Conservation (phyloP, 2,329 filamentous ascomycete genomes). For the Chaetomiaceae sp. region DNA sequence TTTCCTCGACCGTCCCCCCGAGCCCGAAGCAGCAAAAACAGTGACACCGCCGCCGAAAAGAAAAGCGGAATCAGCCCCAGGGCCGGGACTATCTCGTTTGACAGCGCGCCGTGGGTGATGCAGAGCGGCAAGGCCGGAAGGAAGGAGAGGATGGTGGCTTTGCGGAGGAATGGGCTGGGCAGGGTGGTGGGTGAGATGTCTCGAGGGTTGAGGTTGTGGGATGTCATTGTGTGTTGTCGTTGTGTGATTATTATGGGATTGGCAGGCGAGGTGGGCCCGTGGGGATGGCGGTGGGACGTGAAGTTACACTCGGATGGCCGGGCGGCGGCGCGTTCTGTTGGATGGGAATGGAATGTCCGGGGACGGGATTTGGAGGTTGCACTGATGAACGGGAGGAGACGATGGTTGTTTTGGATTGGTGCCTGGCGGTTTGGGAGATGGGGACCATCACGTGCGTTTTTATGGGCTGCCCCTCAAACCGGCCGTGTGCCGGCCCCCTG, state of each 20-base stretch:
- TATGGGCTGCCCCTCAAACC: not conserved
- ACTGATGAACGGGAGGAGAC: too few relatives aligned
- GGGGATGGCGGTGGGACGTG: too few relatives aligned
- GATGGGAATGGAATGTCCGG: too few relatives aligned
- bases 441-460: too few relatives aligned
- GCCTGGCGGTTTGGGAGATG: too few relatives aligned
- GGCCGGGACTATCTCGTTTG: slow-evolving; percentile 34
- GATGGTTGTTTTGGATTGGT: too few relatives aligned
- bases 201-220: not conserved
- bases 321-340: not conserved
- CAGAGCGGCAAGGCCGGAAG: slow-evolving; percentile 39
- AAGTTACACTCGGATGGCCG: not conserved
- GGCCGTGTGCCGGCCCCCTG: not conserved
- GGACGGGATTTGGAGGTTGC: too few relatives aligned
- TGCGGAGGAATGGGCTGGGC: slow-evolving; percentile 26
- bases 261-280: too few relatives aligned
- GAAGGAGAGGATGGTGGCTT: slow-evolving; percentile 35
- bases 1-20: not conserved
- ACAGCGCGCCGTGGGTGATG: slow-evolving; percentile 37
- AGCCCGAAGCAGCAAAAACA: slow-evolving; percentile 25
- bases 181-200: not conserved
- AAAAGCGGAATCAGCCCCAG: slow-evolving; percentile 39
- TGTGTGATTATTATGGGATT: too few relatives aligned
- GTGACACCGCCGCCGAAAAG: slow-evolving; percentile 32
- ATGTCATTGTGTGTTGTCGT: not conserved